Conservation (phyloP, 225 moss, liverwort and hornwort genomes). For the Asterella californica region DNA sequence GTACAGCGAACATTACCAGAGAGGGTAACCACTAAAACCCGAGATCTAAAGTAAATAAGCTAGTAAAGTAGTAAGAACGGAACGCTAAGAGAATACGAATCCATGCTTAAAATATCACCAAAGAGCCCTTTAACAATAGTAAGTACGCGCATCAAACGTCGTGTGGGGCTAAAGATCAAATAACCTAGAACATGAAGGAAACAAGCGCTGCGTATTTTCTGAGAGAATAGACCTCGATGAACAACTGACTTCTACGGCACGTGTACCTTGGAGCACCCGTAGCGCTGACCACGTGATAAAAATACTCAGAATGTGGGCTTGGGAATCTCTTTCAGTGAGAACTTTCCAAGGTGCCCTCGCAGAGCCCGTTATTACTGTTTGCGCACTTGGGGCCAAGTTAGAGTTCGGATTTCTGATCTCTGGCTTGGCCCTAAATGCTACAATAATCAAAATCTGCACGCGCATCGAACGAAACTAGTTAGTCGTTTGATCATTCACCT, state of each 20-base stretch:
- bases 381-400: not conserved
- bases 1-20: no score
- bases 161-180: no score
- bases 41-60: no score
- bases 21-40: no score
- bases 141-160: no score
- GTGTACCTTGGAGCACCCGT: slow-evolving; percentile 68
- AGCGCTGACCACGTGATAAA: slow-evolving; percentile 96
- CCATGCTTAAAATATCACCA: no score
- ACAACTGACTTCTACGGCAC: not conserved
- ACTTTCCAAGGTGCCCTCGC: slow-evolving; percentile 75
- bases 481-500: no score
- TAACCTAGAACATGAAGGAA: no score
- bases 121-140: no score
- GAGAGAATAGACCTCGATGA: not conserved
- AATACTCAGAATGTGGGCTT: slow-evolving; percentile 72
- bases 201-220: no score
- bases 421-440: slow-evolving; percentile 61
- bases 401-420: not conserved
- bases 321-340: slow-evolving; percentile 72
- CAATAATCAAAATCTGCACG: slow-evolving; percentile 68
- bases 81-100: no score
- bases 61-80: no score
- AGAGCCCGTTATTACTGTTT: slow-evolving; percentile 16
- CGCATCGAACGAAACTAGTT: not conserved